Base-by-base conservation (phyloP, 2,329 filamentous ascomycete species). In the Ceratocystis alfenasii region DNA sequence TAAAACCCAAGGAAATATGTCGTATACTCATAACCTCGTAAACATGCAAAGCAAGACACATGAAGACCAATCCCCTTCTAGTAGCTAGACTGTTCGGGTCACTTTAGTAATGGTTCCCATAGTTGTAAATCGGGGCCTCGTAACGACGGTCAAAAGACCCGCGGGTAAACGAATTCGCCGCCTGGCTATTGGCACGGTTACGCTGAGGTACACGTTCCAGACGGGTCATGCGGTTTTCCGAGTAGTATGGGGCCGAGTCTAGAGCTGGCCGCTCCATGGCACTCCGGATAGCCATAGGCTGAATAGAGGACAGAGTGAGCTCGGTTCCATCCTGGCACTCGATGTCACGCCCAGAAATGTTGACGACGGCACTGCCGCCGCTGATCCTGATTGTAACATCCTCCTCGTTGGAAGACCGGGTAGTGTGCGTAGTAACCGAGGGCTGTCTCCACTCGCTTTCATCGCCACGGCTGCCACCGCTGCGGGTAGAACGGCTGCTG, bases 321-420 rank as follows among this genome's bases (percentile, higher is more conserved):
- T 85, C 83, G 25, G 83, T 82, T 46, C 83, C 83, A 62, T 84
- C 80, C 48, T 72, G 76, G 71, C 81, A 84, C 69, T 82, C 78
- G 70, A 87, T 84, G 71, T 84, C 81, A 8, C 83, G 77, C 33
- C 80, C 79, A 46, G 80, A 80, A 30, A 85, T 77, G 69, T 80
- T 79, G 66, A 87, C 78, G 25, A 80, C 76, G n/a, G 82, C 79
- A 41, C 76, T 77, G 12, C 81, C 82, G 12, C 81, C 82, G 28
- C 78, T 80, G 60, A 87, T 77, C 69, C 82, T 82, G 72, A 87
- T 85, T 17, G 82, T 86, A 66, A 85, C 76, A 68, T 85, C 82
- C 46, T 86, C 82, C 65, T 82, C 80, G 17, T 69, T 69, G 2
- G 74, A 76, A 6, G 80, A 82, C 44, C 81, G 76, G 3, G 83